A percentile compares a stretch with the other conserved stretches of the same genome.
phyloP scores from a whole-genome alignment of 2,329 filamentous ascomycete species.

The Scedosporium dehoogii region DNA sequence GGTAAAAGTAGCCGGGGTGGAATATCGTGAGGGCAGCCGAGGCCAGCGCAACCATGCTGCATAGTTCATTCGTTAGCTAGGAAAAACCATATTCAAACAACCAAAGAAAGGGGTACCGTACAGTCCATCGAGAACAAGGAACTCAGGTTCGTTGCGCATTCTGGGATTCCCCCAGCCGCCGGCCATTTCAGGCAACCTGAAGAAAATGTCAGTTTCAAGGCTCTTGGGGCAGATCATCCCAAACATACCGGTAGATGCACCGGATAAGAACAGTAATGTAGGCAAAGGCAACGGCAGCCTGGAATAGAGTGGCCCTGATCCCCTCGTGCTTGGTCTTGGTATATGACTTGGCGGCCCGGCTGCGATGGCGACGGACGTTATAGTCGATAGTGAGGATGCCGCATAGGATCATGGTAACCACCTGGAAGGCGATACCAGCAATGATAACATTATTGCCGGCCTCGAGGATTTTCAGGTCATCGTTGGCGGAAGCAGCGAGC shows the following conservation, averaged over 20 bases:
- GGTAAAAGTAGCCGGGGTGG: slow-evolving; percentile 22
- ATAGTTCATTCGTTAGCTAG: not conserved
- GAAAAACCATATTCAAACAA: not conserved
- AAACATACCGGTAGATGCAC: slow-evolving; percentile 1
- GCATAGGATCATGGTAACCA: slow-evolving; percentile 46
- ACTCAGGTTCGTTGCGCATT: slow-evolving; percentile 43
- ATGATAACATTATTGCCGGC: slow-evolving; percentile 54
- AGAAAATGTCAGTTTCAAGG: not conserved
- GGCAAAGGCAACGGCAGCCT: not conserved
- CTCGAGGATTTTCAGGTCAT: slow-evolving; percentile 34
- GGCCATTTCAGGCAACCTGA: slow-evolving; percentile 53
- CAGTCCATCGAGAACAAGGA: slow-evolving; percentile 48
- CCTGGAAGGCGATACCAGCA: slow-evolving; percentile 52
- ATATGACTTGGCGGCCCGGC: not conserved
- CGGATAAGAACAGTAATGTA: slow-evolving; percentile 1
- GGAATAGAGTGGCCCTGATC: not conserved
- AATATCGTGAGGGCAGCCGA: slow-evolving; percentile 33
- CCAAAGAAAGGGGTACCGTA: not conserved
- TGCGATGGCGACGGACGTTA: not conserved
- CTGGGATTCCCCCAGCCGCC: slow-evolving; percentile 52
- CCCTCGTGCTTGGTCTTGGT: not conserved
- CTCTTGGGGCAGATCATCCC: not conserved
- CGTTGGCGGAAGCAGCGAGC: slow-evolving; percentile 27
- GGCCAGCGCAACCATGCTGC: slow-evolving; percentile 34
- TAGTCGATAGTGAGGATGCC: slow-evolving; percentile 33